phyloP scores from a whole-genome alignment of 2,329 filamentous ascomycete species.

The Amylocarpus encephaloides region DNA sequence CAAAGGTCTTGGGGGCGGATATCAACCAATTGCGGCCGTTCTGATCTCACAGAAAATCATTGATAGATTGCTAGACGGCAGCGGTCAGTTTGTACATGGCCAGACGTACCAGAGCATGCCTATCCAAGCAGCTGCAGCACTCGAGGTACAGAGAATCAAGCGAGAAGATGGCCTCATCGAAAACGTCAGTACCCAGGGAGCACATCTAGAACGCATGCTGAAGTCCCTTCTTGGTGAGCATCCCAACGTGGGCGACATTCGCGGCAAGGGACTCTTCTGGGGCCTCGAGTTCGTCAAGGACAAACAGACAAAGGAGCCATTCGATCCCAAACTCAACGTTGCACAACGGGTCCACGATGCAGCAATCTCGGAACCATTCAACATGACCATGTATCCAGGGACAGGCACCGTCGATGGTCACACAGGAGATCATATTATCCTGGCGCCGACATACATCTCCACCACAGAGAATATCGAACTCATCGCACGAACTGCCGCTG shows the following conservation, averaged over 20 bases:
- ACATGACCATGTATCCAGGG: slow-evolving; percentile 54
- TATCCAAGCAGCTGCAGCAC: slow-evolving; percentile 51
- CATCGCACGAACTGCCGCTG: slow-evolving; percentile 41
- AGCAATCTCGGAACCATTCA: slow-evolving; percentile 34
- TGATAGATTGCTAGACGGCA: slow-evolving; percentile 31
- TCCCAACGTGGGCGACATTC: slow-evolving; percentile 51
- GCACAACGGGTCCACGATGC: slow-evolving; percentile 45
- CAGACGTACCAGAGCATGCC: slow-evolving; percentile 57
- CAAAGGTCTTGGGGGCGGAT: slow-evolving; percentile 61
- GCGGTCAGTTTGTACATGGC: slow-evolving; percentile 29
- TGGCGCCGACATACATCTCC: slow-evolving; percentile 56
- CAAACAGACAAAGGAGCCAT: slow-evolving; percentile 43
- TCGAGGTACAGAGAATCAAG: slow-evolving; percentile 57
- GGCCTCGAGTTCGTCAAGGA: slow-evolving; percentile 49
- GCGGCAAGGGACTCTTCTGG: slow-evolving; percentile 54
- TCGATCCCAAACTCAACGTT: slow-evolving; percentile 37
- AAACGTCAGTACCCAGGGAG: slow-evolving; percentile 51
- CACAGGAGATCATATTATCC: slow-evolving; percentile 55
- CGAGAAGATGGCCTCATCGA: slow-evolving; percentile 49
- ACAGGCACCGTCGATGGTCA: slow-evolving; percentile 49
- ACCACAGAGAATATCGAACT: slow-evolving; percentile 45
- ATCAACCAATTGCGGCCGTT: slow-evolving; percentile 53
- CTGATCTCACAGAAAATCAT: slow-evolving; percentile 48
- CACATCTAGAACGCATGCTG: slow-evolving; percentile 40
- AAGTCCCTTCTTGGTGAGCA: slow-evolving; percentile 37